Evolutionary conservation across 768 basidiomycete species (phyloP).

Genomic region (Paxillus ammoniavirescens): DNA sequence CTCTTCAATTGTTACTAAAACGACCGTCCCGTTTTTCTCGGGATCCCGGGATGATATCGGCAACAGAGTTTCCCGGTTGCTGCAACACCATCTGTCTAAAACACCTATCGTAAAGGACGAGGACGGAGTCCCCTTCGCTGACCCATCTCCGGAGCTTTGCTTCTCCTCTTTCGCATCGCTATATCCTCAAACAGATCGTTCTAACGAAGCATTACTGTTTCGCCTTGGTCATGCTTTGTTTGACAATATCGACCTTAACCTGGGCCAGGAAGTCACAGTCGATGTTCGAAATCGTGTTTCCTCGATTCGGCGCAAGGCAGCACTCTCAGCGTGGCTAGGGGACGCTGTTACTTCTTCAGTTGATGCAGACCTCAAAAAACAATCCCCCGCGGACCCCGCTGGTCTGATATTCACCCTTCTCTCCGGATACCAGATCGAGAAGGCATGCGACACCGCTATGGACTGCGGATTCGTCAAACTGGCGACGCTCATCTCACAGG

Average conservation of each 20-base stretch:
- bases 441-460: constrained; percentile 72
- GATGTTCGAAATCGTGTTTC: constrained; percentile 62
- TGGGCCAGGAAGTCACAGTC: constrained; percentile 51
- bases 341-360: constrained; percentile 65
- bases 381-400: constrained; percentile 43
- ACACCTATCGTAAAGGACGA: constrained; percentile 72
- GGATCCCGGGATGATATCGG: constrained; percentile 31
- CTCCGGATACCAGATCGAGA: constrained; percentile 85
- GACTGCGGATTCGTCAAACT: constrained; percentile 80
- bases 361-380: constrained; percentile 65
- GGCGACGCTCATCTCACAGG: constrained; percentile 86
- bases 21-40: constrained; percentile 43
- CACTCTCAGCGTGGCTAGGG: constrained; percentile 84
- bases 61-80: constrained; percentile 54
- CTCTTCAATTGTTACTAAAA: constrained; percentile 56
- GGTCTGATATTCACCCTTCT: constrained; percentile 71
- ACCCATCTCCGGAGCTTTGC: constrained; percentile 58
- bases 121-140: constrained; percentile 66
- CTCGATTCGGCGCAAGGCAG: constrained; percentile 70
- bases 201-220: constrained; percentile 78
- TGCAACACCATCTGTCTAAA: constrained; percentile 74
- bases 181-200: constrained; percentile 68
- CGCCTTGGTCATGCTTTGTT: constrained; percentile 89
- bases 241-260: constrained; percentile 71
- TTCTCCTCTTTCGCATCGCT: constrained; percentile 78